Evolutionary conservation across 805 yeast species (phyloP).

Genomic region (Babjeviella inositovora): DNA sequence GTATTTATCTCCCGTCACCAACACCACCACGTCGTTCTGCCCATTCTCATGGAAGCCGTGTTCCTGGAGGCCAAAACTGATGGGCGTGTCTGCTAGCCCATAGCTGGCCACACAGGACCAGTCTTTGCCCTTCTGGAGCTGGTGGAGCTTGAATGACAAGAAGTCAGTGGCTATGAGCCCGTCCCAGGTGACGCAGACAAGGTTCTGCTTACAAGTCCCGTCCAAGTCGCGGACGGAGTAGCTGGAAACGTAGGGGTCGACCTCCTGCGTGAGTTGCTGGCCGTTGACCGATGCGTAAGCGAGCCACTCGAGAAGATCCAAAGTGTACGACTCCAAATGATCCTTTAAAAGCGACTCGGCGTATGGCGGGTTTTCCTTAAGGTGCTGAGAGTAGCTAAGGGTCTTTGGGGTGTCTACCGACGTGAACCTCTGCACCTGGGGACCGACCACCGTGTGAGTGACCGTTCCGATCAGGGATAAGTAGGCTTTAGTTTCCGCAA

Average conservation of each 20-base stretch:
- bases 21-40: constrained; percentile 8
- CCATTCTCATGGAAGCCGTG: constrained; percentile 12
- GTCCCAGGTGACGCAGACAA: too few relatives aligned
- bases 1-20: constrained; percentile 5
- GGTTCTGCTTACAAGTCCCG: constrained; percentile 4
- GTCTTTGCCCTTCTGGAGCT: not conserved
- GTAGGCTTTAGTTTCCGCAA: too few relatives aligned
- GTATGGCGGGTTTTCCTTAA: too few relatives aligned
- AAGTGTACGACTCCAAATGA: not conserved
- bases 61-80: constrained; percentile 9
- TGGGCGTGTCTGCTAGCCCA: constrained; percentile 11
- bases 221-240: constrained; percentile 1
- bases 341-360: too few relatives aligned
- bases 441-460: too few relatives aligned
- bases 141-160: not conserved
- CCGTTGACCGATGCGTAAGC: constrained; percentile 9
- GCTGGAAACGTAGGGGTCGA: constrained; percentile 9
- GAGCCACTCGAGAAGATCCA: constrained; percentile 10
- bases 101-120: constrained; percentile 10
- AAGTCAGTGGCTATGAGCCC: constrained; percentile 5
- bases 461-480: too few relatives aligned
- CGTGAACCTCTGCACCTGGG: too few relatives aligned
- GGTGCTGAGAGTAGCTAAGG: too few relatives aligned
- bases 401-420: too few relatives aligned
- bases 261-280: constrained; percentile 7